Percentiles rank a stretch among this genome's conserved stretches.
Conservation (phyloP, 345 rosid genomes). For the Rhizophora apiculata region DNA sequence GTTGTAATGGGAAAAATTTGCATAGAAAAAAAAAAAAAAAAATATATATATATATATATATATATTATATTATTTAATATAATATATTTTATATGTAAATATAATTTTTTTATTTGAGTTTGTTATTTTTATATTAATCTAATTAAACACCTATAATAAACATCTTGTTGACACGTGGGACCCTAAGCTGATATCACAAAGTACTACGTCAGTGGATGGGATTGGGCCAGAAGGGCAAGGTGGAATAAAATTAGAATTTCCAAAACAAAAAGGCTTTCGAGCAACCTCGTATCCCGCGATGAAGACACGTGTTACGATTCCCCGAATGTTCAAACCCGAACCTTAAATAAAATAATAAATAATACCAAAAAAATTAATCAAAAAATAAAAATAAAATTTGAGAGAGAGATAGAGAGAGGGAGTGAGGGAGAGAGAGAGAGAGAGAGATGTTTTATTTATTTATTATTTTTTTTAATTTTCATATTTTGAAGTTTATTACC, state of each 20-base stretch:
- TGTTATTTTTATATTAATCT: background rate
- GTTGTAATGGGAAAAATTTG: background rate
- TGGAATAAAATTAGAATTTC: constrained; percentile 12
- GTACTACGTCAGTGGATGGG: constrained; percentile 12
- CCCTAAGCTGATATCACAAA: constrained; percentile 12
- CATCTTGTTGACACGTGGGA: constrained; percentile 7
- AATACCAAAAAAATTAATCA: background rate
- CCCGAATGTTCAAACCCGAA: too few relatives aligned
- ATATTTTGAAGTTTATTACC: background rate
- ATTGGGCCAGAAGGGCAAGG: constrained; percentile 24
- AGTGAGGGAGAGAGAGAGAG: background rate
- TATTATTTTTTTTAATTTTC: background rate
- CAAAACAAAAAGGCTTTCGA: background rate
- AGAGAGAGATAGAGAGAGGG: background rate
- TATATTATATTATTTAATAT: too few relatives aligned
- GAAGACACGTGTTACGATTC: constrained; percentile 21
- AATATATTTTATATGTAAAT: too few relatives aligned
- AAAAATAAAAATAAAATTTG: background rate
- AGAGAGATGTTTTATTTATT: background rate
- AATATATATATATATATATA: too few relatives aligned
- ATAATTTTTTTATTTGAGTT: too few relatives aligned
- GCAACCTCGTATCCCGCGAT: constrained; percentile 16
- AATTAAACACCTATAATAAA: background rate
- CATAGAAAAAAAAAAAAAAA: too few relatives aligned
- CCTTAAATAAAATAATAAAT: background rate